Evolutionary conservation across 768 basidiomycete genomes (phyloP), one percentile per base, ranked within the genome.

Genomic region (Pulveroboletus ravenelii): DNA sequence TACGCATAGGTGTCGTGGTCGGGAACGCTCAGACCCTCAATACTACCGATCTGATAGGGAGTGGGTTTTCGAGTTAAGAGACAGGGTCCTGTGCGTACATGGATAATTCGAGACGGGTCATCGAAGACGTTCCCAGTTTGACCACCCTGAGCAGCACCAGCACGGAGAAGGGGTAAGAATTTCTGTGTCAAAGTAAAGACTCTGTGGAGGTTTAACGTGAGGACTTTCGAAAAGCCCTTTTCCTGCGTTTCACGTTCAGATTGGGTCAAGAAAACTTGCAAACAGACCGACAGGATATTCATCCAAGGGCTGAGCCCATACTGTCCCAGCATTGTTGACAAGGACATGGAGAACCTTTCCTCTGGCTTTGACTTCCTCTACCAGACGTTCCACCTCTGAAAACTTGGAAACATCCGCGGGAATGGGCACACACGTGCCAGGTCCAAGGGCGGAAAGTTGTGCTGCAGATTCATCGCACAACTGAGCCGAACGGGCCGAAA

Each of bases 111-210:
- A 18, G 72, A 75, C n/a, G 75, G 80, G 56, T 79, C 78, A 32
- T 64, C 61, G 56, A 69, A 78, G 1, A 62, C 63, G 3, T 52
- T 48, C 12, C 66, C 72, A 13, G 64, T 59, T 58, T 60, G 55
- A 23, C 78, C 77, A 30, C 72, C 70, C 46, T 69, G 64, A 50
- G 64, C 62, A 3, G 72, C 75, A 17, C 70, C 78, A 15, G 72
- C 73, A 2, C 76, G 73, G 10, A 85, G 70, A 13, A 86, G 68
- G 8, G 83, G 83, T 1, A 83, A 62, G 13, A 80, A 67, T 58
- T 78, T 77, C 60, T 85, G 84, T 8, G 79, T 82, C 29, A 85
- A 61, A 1, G 78, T 82, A 62, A 85, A 85, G 8, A 82, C 81
- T 6, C 81, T 72, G 57, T 82, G 81, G 17, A 84, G 59, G 64